These are phyloP conservation scores for Excoecaria cochinchinensis DNA, from an alignment of 345 rosid genomes.

Conservation along the genomic window DNA sequence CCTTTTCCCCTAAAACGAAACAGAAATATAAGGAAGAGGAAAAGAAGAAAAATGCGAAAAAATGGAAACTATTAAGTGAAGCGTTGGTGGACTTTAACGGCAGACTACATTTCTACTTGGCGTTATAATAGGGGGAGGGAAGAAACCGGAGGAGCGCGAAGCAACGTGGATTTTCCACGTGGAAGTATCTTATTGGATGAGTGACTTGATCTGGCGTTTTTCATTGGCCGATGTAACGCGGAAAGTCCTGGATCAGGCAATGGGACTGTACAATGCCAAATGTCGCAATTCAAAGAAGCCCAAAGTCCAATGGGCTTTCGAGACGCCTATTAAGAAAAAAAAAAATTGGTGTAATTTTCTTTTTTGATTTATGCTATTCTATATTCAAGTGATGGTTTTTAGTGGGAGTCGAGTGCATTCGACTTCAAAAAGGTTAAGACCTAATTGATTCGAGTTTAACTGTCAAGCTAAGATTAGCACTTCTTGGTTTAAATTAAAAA, in stretches of 20 bases:
- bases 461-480: too few relatives aligned
- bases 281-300: too few relatives aligned
- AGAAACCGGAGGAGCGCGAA: conserved; percentile 3
- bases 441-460: too few relatives aligned
- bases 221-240: conserved; percentile 25
- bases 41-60: background rate
- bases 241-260: background rate
- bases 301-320: too few relatives aligned
- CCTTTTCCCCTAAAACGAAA: background rate
- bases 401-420: too few relatives aligned
- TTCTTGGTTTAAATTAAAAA: too few relatives aligned
- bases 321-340: too few relatives aligned
- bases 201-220: conserved; percentile 10
- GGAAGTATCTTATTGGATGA: conserved; percentile 15
- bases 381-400: too few relatives aligned
- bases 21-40: background rate
- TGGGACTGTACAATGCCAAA: background rate
- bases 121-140: background rate
- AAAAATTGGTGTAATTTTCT: too few relatives aligned
- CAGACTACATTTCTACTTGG: background rate
- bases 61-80: background rate
- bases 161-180: conserved; percentile 27
- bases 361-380: too few relatives aligned
- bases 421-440: too few relatives aligned
- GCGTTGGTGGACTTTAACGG: conserved; percentile 8